Conservation (phyloP, 768 basidiomycete genomes). For the Trametes meyenii region DNA sequence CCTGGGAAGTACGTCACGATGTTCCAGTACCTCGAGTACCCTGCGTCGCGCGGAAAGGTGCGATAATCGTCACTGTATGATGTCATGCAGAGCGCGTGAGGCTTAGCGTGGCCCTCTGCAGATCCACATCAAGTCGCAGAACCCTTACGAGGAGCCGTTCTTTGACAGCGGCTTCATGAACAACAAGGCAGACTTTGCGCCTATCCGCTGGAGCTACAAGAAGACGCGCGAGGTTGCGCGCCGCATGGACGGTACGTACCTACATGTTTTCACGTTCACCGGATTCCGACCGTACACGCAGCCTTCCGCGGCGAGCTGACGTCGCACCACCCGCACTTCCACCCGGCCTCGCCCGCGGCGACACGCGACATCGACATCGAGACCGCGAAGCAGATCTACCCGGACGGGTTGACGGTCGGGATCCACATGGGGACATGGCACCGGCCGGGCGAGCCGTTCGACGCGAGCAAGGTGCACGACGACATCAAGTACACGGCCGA, state of each 20-base stretch:
- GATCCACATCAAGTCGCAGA: constrained; percentile 64
- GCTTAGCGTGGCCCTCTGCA: constrained; percentile 22
- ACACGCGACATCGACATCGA: constrained; percentile 64
- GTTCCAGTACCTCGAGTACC: constrained; percentile 81
- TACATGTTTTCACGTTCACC: neutral
- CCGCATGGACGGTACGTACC: constrained; percentile 62
- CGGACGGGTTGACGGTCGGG: constrained; percentile 64
- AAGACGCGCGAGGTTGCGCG: constrained; percentile 72
- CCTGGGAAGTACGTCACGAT: constrained; percentile 74
- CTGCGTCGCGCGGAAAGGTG: constrained; percentile 73
- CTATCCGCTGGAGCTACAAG: constrained; percentile 79
- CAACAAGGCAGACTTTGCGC: constrained; percentile 75
- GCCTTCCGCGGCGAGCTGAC: constrained; percentile 74
- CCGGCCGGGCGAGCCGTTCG: constrained; percentile 55
- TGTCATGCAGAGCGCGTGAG: no score
- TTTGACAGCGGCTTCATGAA: constrained; percentile 83
- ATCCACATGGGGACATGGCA: constrained; percentile 78
- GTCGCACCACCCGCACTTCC: constrained; percentile 75
- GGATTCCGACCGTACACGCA: constrained; percentile 25
- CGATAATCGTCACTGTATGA: neutral
- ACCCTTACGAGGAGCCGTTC: constrained; percentile 63
- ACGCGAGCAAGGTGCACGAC: constrained; percentile 59
- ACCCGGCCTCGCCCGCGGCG: constrained; percentile 66
- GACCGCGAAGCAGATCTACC: constrained; percentile 64
- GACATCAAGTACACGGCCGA: constrained; percentile 68